Evolutionary conservation across 176 grass and related monocot genomes (phyloP), one percentile per base, ranked within the genome.

Genomic region (Paspalum vaginatum): DNA sequence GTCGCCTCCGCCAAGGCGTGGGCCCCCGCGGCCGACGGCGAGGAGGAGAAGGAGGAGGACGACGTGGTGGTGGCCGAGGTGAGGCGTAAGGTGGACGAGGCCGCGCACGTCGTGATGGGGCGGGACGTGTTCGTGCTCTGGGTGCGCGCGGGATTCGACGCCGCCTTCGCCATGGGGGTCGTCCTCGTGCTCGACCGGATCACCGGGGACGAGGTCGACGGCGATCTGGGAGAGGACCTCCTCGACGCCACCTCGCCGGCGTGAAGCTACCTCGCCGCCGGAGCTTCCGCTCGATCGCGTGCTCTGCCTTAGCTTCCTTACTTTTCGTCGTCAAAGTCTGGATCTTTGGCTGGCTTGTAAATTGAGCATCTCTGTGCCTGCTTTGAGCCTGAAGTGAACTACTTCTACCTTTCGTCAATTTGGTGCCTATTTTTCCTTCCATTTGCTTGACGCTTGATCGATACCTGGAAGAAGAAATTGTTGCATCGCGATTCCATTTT

Each of bases 171-270:
- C 69, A 95, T 99, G 90, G 96, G 90, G 49, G 61, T 95, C 66
- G 90, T 99, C 44, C 86, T 99, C 69, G 92, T 95, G 49, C 92
- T 99, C 44, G 96, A 93, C 66, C 79, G 91, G 68, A 87, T 99
- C 79, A 86, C 78, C 61, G 84, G 81, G 57, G 82, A 91, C 44
- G 90, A 89, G 46, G 41, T 87, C 14, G 88, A 89, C 41, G 88
- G 85, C n/a, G 79, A 81, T 38, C 62, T 72, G 20, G 38, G 6
- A 48, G 63, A 63, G 4, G 61, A 65, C 0, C 68, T 73, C 68
- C 48, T 25, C 50, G 70, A 77, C 13, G 77, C 66, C 78, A 78
- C 76, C 11, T 88, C 83, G 60, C 75, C 84, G 26, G 68, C 72
- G 20, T 79, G 32, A 46, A 57, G n/a, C 50, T 17, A 25, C 57